Evolutionary conservation across 768 basidiomycete species (phyloP).

Genomic region (Cystofilobasidium macerans): DNA sequence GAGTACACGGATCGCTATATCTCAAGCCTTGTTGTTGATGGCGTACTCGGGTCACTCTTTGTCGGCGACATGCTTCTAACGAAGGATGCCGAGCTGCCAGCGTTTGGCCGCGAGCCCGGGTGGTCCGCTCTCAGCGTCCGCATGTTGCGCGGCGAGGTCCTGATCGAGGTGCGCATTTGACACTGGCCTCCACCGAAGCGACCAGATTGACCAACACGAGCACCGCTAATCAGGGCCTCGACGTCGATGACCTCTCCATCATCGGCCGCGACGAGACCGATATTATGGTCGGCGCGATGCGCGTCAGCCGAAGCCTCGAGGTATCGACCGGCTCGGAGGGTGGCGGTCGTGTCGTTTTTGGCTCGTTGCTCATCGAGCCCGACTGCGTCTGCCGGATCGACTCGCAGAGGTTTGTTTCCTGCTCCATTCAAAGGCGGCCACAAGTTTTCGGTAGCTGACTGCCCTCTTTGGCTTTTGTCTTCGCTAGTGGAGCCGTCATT

Average conservation of each 20-base stretch:
- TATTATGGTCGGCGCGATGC: neutral
- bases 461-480: neutral
- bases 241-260: neutral
- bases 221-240: neutral
- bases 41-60: neutral
- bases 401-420: neutral
- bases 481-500: neutral
- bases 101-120: neutral
- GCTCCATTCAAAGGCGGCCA: neutral
- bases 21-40: neutral
- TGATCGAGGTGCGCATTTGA: neutral
- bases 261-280: neutral
- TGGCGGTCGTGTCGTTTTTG: neutral
- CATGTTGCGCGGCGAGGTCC: neutral
- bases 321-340: neutral
- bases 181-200: neutral
- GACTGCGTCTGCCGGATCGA: conserved; percentile 4
- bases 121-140: neutral
- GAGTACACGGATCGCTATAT: neutral
- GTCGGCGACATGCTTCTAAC: conserved; percentile 3
- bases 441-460: neutral
- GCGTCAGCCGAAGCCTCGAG: neutral
- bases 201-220: too few relatives aligned
- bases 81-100: neutral
- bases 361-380: neutral